A percentile compares a stretch with the other conserved stretches of the same genome.
Conservation (phyloP, 257 asterid species). For the Plantago ovata region DNA sequence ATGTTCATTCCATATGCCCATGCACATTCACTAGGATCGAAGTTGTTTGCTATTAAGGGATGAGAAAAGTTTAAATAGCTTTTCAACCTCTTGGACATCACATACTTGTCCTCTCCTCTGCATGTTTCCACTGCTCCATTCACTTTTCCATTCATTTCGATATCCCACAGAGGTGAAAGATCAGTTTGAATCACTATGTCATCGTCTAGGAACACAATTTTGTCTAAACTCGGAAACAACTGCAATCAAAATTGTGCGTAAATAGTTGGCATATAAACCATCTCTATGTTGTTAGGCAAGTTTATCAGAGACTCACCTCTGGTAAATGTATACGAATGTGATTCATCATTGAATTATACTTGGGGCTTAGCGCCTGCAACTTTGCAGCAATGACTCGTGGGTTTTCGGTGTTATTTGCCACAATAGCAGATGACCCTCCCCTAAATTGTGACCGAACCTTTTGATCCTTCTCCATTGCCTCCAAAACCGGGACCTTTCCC, state of each 20-base stretch:
- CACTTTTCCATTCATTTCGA: constrained; percentile 85
- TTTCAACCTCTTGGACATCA: constrained; percentile 85
- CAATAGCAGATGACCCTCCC: constrained; percentile 92
- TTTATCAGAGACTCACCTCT: constrained; percentile 47
- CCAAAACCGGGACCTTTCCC: constrained; percentile 90
- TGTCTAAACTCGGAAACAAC: constrained; percentile 84
- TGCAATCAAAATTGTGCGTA: constrained; percentile 30
- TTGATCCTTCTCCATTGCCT: constrained; percentile 98
- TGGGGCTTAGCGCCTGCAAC: constrained; percentile 92
- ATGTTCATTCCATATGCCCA: constrained; percentile 99
- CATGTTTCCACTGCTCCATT: constrained; percentile 98
- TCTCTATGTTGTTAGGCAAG: neutral
- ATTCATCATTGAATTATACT: constrained; percentile 86
- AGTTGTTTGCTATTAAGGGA: constrained; percentile 65
- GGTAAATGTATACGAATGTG: constrained; percentile 93
- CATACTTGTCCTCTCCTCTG: constrained; percentile 74
- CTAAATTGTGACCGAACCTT: constrained; percentile 69
- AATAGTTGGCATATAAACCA: neutral
- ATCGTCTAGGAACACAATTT: constrained; percentile 86
- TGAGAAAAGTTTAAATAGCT: constrained; percentile 94
- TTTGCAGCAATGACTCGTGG: constrained; percentile 85
- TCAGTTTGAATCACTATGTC: constrained; percentile 91
- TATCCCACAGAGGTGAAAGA: constrained; percentile 89
- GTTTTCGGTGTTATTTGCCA: constrained; percentile 73
- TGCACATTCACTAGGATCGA: constrained; percentile 84